A percentile compares a stretch with the other conserved stretches of the same genome.
phyloP scores from a whole-genome alignment of 129 eudicot species.

The Lactuca sativa region DNA sequence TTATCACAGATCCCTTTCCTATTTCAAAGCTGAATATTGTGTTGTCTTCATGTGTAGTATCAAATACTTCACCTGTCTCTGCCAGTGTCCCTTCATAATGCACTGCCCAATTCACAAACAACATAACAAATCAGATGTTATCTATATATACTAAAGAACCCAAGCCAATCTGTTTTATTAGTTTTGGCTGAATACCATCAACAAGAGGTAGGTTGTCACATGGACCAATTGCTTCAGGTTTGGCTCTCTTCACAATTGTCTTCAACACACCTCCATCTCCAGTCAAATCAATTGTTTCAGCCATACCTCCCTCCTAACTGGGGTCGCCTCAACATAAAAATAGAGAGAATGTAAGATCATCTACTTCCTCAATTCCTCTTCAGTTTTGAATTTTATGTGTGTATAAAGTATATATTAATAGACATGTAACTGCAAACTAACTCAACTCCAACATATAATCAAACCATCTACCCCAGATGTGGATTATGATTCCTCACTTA shows the following conservation, averaged over 20 bases:
- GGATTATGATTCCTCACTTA: no score
- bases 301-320: conserved; percentile 47
- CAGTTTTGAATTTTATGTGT: background rate
- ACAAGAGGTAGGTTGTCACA: conserved; percentile 84
- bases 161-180: conserved; percentile 3
- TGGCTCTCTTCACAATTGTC: conserved; percentile 69
- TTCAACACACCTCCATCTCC: conserved; percentile 99
- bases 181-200: conserved; percentile 60
- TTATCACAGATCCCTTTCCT: conserved; percentile 82
- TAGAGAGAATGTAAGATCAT: background rate
- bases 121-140: background rate
- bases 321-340: conserved; percentile 30
- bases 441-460: no score
- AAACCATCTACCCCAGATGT: no score
- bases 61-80: conserved; percentile 93
- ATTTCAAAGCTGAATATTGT: conserved; percentile 79
- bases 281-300: conserved; percentile 70
- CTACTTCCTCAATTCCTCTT: background rate
- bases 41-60: conserved; percentile 95
- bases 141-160: background rate
- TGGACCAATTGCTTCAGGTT: conserved; percentile 81
- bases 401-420: no score
- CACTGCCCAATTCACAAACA: conserved; percentile 46
- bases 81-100: conserved; percentile 92
- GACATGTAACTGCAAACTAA: no score